These are phyloP conservation scores for Alternaria triticimaculans DNA, from an alignment of 2,329 filamentous ascomycete genomes.

Conservation along the genomic window DNA sequence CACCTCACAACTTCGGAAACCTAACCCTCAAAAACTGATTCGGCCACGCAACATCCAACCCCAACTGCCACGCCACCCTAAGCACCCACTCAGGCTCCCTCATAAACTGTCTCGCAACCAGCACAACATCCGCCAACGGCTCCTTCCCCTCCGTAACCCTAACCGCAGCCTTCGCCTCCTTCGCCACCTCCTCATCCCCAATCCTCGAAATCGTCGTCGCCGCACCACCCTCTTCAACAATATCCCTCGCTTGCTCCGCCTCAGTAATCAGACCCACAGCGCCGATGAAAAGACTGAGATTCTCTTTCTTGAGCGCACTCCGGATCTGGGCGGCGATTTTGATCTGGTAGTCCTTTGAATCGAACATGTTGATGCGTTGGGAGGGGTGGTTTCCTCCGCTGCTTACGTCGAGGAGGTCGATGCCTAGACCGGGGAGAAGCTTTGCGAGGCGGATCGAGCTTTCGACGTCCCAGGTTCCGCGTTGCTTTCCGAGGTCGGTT, in stretches of 20 bases:
- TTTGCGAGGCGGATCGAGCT: constrained; percentile 51
- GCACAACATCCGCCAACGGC: constrained; percentile 56
- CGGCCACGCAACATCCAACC: constrained; percentile 57
- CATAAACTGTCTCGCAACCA: constrained; percentile 63
- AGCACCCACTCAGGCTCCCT: constrained; percentile 63
- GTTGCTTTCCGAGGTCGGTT: constrained; percentile 36
- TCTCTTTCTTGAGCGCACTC: constrained; percentile 47
- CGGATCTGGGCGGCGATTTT: constrained; percentile 56
- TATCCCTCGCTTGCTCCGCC: constrained; percentile 57
- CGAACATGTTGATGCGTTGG: constrained; percentile 53
- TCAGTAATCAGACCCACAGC: constrained; percentile 63
- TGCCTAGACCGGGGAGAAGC: constrained; percentile 49
- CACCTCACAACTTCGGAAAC: constrained; percentile 35
- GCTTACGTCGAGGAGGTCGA: constrained; percentile 56
- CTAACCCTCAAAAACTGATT: constrained; percentile 53
- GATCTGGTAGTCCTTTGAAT: constrained; percentile 56
- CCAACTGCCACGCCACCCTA: constrained; percentile 57
- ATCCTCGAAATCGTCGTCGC: constrained; percentile 22
- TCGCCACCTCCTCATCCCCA: constrained; percentile 32
- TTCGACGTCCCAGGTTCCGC: constrained; percentile 51
- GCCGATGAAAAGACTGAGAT: constrained; percentile 56
- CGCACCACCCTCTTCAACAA: constrained; percentile 47
- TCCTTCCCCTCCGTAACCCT: constrained; percentile 47
- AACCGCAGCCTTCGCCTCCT: constrained; percentile 40
- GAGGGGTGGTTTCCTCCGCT: constrained; percentile 54